phyloP scores from a whole-genome alignment of 257 asterid genomes.

The Phtheirospermum japonicum region DNA sequence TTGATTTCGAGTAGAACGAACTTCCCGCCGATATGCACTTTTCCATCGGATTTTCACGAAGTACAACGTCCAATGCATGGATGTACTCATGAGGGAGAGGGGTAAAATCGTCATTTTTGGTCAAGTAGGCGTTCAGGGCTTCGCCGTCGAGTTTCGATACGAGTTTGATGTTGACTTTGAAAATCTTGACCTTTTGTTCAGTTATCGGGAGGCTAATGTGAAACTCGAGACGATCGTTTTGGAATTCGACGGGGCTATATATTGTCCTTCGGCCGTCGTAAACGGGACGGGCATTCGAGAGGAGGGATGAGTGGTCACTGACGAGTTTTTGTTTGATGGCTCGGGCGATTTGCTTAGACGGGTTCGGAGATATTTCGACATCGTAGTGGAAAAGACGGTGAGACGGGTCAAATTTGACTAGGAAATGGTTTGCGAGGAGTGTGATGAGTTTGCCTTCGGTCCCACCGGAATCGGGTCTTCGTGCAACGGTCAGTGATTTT shows the following conservation, averaged over 20 bases:
- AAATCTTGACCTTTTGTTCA: constrained; percentile 45
- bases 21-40: constrained; percentile 64
- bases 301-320: not conserved
- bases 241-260: constrained; percentile 78
- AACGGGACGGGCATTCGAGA: constrained; percentile 67
- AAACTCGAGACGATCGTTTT: constrained; percentile 60
- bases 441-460: constrained; percentile 65
- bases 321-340: constrained; percentile 69
- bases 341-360: constrained; percentile 75
- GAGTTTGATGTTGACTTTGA: constrained; percentile 66
- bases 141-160: constrained; percentile 71
- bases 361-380: constrained; percentile 75
- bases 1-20: constrained; percentile 64
- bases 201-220: constrained; percentile 61
- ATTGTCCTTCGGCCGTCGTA: constrained; percentile 78
- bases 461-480: constrained; percentile 94
- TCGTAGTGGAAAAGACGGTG: constrained; percentile 78
- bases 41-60: constrained; percentile 66
- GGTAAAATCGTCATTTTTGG: constrained; percentile 33
- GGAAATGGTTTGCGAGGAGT: constrained; percentile 88
- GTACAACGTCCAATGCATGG: constrained; percentile 86
- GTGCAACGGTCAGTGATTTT: constrained; percentile 49
- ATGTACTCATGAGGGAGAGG: constrained; percentile 94
- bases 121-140: too few species aligned
- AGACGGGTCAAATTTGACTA: constrained; percentile 62